A percentile compares a stretch with the other conserved stretches of the same genome.
phyloP scores from a whole-genome alignment of 352 stramenopile species.

The Thalassiosira livingstoniorum region DNA sequence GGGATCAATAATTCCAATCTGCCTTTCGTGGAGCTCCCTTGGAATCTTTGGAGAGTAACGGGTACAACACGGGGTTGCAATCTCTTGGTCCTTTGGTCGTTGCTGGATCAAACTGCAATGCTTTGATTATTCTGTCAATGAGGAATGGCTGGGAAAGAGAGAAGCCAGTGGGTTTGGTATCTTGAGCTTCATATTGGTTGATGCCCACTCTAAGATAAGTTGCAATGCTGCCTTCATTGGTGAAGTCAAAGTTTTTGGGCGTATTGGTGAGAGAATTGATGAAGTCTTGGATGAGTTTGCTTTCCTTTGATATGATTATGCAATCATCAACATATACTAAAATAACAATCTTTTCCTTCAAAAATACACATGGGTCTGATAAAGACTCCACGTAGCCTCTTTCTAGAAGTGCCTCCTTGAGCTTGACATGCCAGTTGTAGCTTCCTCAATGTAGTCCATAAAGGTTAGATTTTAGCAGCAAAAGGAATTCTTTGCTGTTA shows the following conservation, averaged over 20 bases:
- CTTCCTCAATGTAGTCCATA: constrained; percentile 21
- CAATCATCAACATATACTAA: constrained; percentile 51
- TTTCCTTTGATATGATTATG: constrained; percentile 15
- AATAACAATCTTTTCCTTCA: constrained; percentile 23
- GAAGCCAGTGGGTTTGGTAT: constrained; percentile 1
- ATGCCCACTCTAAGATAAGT: constrained; percentile 25
- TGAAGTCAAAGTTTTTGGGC: constrained; percentile 16
- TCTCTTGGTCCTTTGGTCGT: constrained; percentile 23
- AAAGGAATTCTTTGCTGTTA: not conserved
- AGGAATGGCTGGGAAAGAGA: constrained; percentile 16
- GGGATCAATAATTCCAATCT: constrained; percentile 9
- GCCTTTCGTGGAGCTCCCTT: constrained; percentile 13
- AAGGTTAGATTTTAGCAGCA: not conserved
- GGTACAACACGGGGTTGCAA: constrained; percentile 1
- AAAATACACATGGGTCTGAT: constrained; percentile 55
- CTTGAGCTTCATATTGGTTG: constrained; percentile 2
- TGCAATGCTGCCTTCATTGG: constrained; percentile 18
- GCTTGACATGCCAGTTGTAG: constrained; percentile 51
- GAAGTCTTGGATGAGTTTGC: not conserved
- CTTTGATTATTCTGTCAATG: constrained; percentile 19
- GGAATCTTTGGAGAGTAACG: constrained; percentile 19
- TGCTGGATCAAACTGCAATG: constrained; percentile 13
- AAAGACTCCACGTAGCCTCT: constrained; percentile 41
- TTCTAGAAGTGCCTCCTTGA: constrained; percentile 36
- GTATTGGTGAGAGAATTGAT: constrained; percentile 13